Evolutionary conservation across 169 alveolate genomes (phyloP).

Genomic region (Besnoitia besnoiti): DNA sequence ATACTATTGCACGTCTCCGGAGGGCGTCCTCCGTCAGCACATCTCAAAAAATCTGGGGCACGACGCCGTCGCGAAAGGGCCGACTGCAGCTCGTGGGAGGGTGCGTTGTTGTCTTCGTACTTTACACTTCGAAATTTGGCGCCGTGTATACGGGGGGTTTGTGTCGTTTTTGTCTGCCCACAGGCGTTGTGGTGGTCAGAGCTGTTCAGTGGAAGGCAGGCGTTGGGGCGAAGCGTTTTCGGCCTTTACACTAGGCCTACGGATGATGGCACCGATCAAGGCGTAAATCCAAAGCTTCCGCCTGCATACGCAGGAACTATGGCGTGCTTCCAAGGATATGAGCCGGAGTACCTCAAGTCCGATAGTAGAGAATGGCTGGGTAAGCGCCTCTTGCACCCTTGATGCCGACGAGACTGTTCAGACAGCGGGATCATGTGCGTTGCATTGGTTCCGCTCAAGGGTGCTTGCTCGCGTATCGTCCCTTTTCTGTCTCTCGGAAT

Average conservation of each 20-base stretch:
- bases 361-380: conserved; percentile 61
- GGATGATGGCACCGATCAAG: neutral
- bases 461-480: too few species aligned
- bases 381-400: neutral
- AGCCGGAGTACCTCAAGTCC: conserved; percentile 39
- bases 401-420: too few species aligned
- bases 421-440: too few species aligned
- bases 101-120: too few species aligned
- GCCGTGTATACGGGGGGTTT: too few species aligned
- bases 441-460: too few species aligned
- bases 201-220: conserved; percentile 57
- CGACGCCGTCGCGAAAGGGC: too few species aligned
- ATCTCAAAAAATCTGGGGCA: too few species aligned
- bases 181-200: conserved; percentile 66
- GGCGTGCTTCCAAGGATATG: conserved; percentile 53
- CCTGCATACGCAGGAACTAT: conserved; percentile 39
- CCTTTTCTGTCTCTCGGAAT: neutral
- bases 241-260: conserved; percentile 47
- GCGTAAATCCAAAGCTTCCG: neutral
- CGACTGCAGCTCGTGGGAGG: neutral
- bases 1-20: too few species aligned
- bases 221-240: conserved; percentile 59
- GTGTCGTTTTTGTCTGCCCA: neutral
- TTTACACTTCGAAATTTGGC: too few species aligned
- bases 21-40: too few species aligned